A percentile compares a stretch with the other conserved stretches of the same genome.
Conservation (phyloP, 441 rosid species). For the Raphanus hybrid region DNA sequence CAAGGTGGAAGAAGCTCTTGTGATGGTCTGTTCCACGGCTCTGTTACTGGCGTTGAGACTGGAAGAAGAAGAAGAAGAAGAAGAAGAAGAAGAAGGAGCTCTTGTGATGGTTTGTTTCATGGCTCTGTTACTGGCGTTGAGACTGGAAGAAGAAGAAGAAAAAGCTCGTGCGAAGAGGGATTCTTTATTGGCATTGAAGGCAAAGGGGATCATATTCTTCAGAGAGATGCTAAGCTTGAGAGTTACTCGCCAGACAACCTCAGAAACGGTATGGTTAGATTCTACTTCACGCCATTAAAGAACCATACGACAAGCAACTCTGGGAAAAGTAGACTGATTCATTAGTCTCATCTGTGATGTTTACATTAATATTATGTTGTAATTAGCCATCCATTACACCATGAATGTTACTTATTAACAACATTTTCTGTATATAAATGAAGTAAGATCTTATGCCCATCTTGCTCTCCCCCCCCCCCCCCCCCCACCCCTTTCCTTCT, state of each 20-base stretch:
- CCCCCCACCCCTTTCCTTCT: neutral
- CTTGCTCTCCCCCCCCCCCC: neutral
- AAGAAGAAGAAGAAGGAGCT: slow-evolving; percentile 50
- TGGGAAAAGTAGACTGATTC: slow-evolving; percentile 51
- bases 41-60: slow-evolving; percentile 31
- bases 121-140: slow-evolving; percentile 39
- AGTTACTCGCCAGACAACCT: slow-evolving; percentile 79
- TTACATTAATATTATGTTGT: slow-evolving; percentile 28
- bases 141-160: slow-evolving; percentile 41
- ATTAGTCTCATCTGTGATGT: slow-evolving; percentile 31
- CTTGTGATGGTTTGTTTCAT: slow-evolving; percentile 46
- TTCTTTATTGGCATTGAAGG: slow-evolving; percentile 22
- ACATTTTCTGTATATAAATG: slow-evolving; percentile 36
- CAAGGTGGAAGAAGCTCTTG: slow-evolving; percentile 63
- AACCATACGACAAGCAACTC: slow-evolving; percentile 52
- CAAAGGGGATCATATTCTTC: slow-evolving; percentile 32
- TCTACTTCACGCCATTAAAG: slow-evolving; percentile 78
- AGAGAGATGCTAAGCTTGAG: slow-evolving; percentile 64
- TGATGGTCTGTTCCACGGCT: slow-evolving; percentile 45
- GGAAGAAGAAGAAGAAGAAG: slow-evolving; percentile 52
- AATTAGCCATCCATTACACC: slow-evolving; percentile 40
- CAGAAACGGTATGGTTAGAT: slow-evolving; percentile 80
- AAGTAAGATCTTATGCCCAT: slow-evolving; percentile 22
- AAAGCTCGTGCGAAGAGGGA: slow-evolving; percentile 29
- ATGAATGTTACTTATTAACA: slow-evolving; percentile 31